These are phyloP conservation scores for Brasilioporus rufonigricans DNA, from an alignment of 768 basidiomycete species.

Conservation along the genomic window DNA sequence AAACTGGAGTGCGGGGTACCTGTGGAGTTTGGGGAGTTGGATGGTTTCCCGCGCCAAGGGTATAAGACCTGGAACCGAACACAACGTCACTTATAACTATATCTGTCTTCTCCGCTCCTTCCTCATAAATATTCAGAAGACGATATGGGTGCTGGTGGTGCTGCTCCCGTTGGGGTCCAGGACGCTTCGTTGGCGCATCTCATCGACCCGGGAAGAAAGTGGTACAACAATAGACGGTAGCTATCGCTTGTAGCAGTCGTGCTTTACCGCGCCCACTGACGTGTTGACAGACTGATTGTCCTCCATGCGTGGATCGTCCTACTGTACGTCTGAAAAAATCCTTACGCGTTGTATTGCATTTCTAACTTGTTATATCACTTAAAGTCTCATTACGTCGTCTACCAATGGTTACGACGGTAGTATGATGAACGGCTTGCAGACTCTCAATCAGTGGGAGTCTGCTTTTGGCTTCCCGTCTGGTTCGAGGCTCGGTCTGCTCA, in stretches of 20 bases:
- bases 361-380: slow-evolving; percentile 1
- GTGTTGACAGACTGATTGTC: slow-evolving; percentile 47
- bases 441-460: slow-evolving; percentile 56
- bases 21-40: too few relatives aligned
- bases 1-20: too few relatives aligned
- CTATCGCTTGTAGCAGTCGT: neutral
- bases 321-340: slow-evolving; percentile 43
- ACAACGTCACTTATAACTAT: too few relatives aligned
- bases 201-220: slow-evolving; percentile 62
- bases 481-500: slow-evolving; percentile 62
- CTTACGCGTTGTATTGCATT: neutral
- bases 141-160: slow-evolving; percentile 60
- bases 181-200: slow-evolving; percentile 48
- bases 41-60: too few relatives aligned
- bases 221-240: slow-evolving; percentile 78
- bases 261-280: neutral
- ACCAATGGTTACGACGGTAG: slow-evolving; percentile 76
- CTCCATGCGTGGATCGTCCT: slow-evolving; percentile 72
- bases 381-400: slow-evolving; percentile 69
- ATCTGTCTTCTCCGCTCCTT: too few relatives aligned
- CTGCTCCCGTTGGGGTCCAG: slow-evolving; percentile 25
- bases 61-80: too few relatives aligned
- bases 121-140: too few relatives aligned
- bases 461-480: slow-evolving; percentile 63
- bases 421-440: slow-evolving; percentile 81